Conservation (phyloP, 2,329 filamentous ascomycete genomes). For the Lasiodiplodia hormozganensis region DNA sequence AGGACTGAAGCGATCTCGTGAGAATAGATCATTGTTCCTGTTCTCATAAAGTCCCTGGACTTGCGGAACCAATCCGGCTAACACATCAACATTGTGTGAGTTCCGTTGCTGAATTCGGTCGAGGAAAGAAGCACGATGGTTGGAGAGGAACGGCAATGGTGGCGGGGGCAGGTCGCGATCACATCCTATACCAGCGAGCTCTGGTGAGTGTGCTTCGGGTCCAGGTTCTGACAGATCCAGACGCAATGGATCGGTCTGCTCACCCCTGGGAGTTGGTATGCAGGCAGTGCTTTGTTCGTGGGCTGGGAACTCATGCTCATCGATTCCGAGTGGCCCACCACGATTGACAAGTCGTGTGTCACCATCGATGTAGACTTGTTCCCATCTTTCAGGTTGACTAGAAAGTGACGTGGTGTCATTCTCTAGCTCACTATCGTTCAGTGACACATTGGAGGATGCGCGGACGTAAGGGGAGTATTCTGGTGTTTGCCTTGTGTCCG, state of each 20-base stretch:
- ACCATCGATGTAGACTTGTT: slow-evolving; percentile 49
- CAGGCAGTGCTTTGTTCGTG: slow-evolving; percentile 45
- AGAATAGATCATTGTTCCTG: not conserved
- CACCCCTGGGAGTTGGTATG: slow-evolving; percentile 43
- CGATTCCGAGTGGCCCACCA: slow-evolving; percentile 38
- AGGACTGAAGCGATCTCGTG: slow-evolving; percentile 33
- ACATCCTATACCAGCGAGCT: slow-evolving; percentile 9
- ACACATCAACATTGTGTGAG: slow-evolving; percentile 31
- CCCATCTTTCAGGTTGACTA: slow-evolving; percentile 46
- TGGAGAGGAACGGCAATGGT: slow-evolving; percentile 24
- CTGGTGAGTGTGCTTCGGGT: slow-evolving; percentile 11
- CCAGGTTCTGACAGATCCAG: not conserved
- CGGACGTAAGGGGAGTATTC: slow-evolving; percentile 39
- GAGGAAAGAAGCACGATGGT: slow-evolving; percentile 41
- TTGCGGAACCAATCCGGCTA: slow-evolving; percentile 33
- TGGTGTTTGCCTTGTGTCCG: slow-evolving; percentile 32
- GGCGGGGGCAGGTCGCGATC: not conserved
- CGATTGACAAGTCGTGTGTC: slow-evolving; percentile 46
- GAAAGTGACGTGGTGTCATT: slow-evolving; percentile 45
- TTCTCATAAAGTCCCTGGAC: slow-evolving; percentile 36
- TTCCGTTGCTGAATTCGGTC: slow-evolving; percentile 41
- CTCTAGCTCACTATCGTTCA: slow-evolving; percentile 47
- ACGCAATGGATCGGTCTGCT: slow-evolving; percentile 39
- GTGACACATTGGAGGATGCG: slow-evolving; percentile 46
- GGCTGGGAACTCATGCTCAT: slow-evolving; percentile 41